Percentiles rank a stretch among this genome's conserved stretches.
These are phyloP conservation scores for Sphaerosporella brunnea DNA, from an alignment of 495 filamentous ascomycete genomes.

Conservation along the genomic window DNA sequence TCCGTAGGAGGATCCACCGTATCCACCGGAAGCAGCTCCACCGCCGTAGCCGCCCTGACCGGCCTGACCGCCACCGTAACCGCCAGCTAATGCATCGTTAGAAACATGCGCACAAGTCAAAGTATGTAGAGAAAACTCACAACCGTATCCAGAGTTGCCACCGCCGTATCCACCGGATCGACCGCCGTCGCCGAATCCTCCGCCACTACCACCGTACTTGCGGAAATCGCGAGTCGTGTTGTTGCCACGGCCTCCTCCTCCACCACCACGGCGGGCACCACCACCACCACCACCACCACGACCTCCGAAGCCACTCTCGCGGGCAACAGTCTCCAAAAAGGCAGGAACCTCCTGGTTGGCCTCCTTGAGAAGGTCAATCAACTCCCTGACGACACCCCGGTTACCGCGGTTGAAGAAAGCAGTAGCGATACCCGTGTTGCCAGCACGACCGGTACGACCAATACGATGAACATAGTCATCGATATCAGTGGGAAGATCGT, in stretches of 20 bases:
- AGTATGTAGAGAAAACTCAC: not conserved
- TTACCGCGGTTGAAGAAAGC: slow-evolving; percentile 74
- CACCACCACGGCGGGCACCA: slow-evolving; percentile 32
- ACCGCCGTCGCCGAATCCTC: slow-evolving; percentile 37
- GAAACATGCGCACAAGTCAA: slow-evolving; percentile 29
- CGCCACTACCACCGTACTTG: slow-evolving; percentile 46
- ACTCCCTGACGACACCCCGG: slow-evolving; percentile 43
- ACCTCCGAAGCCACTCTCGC: slow-evolving; percentile 42
- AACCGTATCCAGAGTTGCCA: slow-evolving; percentile 30
- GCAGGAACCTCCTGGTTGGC: slow-evolving; percentile 60
- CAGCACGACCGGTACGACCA: slow-evolving; percentile 86
- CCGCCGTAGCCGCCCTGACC: slow-evolving; percentile 39
- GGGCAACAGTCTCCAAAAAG: slow-evolving; percentile 45
- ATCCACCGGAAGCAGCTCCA: slow-evolving; percentile 22
- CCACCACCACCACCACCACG: slow-evolving; percentile 55
- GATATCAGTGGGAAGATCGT: slow-evolving; percentile 84
- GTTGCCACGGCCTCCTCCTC: slow-evolving; percentile 44
- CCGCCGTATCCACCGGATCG: slow-evolving; percentile 34
- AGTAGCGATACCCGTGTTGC: slow-evolving; percentile 66
- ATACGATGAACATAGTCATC: slow-evolving; percentile 90
- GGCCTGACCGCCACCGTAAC: slow-evolving; percentile 7
- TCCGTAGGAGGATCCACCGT: slow-evolving; percentile 41
- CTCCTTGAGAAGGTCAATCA: slow-evolving; percentile 68
- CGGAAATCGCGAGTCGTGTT: slow-evolving; percentile 78
- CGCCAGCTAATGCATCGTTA: slow-evolving; percentile 21